These are phyloP conservation scores for Quercus phellos DNA, from an alignment of 331 rosid species.

Conservation along the genomic window DNA sequence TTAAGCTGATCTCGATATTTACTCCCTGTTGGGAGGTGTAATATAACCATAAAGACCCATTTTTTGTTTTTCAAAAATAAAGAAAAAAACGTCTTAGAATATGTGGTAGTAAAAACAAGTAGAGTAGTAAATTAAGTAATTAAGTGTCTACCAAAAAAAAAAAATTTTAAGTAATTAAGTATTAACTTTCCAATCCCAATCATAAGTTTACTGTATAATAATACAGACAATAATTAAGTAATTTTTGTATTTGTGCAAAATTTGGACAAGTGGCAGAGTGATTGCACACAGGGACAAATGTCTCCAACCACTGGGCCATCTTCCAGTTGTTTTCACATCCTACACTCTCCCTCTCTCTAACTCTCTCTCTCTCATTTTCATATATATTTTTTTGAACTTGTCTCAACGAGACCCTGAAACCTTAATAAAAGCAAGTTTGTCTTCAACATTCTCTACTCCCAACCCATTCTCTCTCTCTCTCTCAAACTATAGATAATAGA, in stretches of 20 bases:
- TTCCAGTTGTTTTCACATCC: conserved; percentile 42
- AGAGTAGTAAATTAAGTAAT: no score
- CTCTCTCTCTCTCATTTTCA: neutral
- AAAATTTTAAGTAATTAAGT: no score
- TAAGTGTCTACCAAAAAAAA: no score
- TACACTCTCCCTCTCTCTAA: neutral
- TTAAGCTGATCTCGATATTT: no score
- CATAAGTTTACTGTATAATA: neutral
- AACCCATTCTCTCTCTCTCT: neutral
- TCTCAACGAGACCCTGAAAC: conserved; percentile 45
- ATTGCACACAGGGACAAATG: conserved; percentile 33
- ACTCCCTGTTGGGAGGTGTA: no score
- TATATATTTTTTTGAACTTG: conserved; percentile 28
- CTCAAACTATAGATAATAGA: neutral
- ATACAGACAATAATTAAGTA: neutral
- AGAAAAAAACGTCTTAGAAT: no score
- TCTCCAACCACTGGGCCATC: conserved; percentile 38
- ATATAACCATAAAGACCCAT: no score
- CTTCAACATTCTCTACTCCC: conserved; percentile 40
- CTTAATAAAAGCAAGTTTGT: conserved; percentile 66
- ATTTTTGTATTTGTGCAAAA: neutral
- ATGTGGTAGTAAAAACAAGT: no score
- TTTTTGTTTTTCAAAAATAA: no score
- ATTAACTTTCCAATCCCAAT: neutral
- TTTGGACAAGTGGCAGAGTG: conserved; percentile 1